Percentiles rank a stretch among this genome's conserved stretches.
phyloP scores from a whole-genome alignment of 73 alveolate genomes.

The Stentor roeselii region DNA sequence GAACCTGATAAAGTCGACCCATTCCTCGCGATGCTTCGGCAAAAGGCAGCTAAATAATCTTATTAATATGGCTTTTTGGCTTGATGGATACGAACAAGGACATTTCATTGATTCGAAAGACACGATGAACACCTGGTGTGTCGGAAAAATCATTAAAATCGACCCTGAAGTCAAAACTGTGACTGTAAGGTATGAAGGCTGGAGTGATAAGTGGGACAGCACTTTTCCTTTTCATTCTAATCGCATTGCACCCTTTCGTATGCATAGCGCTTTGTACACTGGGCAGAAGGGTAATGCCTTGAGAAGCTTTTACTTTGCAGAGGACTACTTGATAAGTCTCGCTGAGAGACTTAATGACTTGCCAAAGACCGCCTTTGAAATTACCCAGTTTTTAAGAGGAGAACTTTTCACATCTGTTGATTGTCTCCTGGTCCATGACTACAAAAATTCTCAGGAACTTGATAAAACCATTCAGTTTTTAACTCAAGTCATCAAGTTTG shows the following conservation, averaged over 20 bases:
- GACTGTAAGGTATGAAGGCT: conserved; percentile 54
- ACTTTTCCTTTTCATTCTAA: conserved; percentile 41
- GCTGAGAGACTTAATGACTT: not conserved
- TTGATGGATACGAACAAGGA: too few relatives aligned
- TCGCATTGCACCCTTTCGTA: conserved; percentile 50
- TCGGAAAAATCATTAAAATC: conserved; percentile 50
- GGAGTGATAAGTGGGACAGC: conserved; percentile 54
- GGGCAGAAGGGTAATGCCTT: conserved; percentile 40
- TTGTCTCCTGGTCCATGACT: conserved; percentile 33
- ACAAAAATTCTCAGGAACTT: not conserved
- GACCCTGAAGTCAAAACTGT: conserved; percentile 30
- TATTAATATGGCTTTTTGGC: too few relatives aligned
- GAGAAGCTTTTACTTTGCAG: not conserved
- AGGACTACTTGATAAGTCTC: not conserved
- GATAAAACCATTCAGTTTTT: conserved; percentile 39
- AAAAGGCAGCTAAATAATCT: too few relatives aligned
- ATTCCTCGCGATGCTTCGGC: too few relatives aligned
- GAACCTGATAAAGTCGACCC: too few relatives aligned
- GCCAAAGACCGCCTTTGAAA: conserved; percentile 28
- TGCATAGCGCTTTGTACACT: conserved; percentile 46
- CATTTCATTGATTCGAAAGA: conserved; percentile 58
- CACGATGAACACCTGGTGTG: conserved; percentile 59
- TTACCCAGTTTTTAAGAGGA: conserved; percentile 55
- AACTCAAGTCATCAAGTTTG: conserved; percentile 38
- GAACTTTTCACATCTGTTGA: conserved; percentile 59